Conservation (phyloP, 306 rosid genomes). For the Sesbania bispinosa region DNA sequence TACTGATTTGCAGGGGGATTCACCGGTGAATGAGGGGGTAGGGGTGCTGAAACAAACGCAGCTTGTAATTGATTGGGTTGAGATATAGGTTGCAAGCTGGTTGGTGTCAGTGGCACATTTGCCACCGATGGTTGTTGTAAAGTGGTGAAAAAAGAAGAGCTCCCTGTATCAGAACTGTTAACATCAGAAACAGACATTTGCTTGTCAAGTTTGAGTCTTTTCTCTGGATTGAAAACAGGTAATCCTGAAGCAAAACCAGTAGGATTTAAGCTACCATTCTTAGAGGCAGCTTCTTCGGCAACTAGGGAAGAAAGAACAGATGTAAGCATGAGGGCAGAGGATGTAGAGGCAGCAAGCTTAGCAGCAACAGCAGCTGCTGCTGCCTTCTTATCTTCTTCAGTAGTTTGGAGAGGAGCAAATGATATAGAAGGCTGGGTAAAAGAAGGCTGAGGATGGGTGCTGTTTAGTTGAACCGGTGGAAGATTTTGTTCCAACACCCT, state of each 20-base stretch:
- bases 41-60: slow-evolving; percentile 51
- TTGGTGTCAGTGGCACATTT: slow-evolving; percentile 34
- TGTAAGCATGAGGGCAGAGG: slow-evolving; percentile 90
- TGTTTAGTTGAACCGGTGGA: slow-evolving; percentile 39
- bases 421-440: slow-evolving; percentile 44
- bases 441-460: slow-evolving; percentile 39
- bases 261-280: slow-evolving; percentile 48
- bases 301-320: slow-evolving; percentile 85
- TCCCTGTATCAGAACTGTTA: slow-evolving; percentile 45
- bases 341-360: slow-evolving; percentile 87
- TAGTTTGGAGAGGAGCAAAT: slow-evolving; percentile 48
- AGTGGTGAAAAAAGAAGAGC: slow-evolving; percentile 43
- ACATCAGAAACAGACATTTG: slow-evolving; percentile 48
- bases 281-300: slow-evolving; percentile 93
- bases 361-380: slow-evolving; percentile 92
- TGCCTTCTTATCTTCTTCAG: slow-evolving; percentile 80
- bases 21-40: slow-evolving; percentile 45
- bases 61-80: slow-evolving; percentile 56
- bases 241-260: slow-evolving; percentile 50
- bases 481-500: no score
- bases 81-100: slow-evolving; percentile 43
- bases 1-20: slow-evolving; percentile 55
- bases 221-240: slow-evolving; percentile 60
- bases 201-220: slow-evolving; percentile 74
- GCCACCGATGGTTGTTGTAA: slow-evolving; percentile 46